phyloP scores from a whole-genome alignment of 192 early-diverging fungal species.

The Neocallimastix lanati region DNA sequence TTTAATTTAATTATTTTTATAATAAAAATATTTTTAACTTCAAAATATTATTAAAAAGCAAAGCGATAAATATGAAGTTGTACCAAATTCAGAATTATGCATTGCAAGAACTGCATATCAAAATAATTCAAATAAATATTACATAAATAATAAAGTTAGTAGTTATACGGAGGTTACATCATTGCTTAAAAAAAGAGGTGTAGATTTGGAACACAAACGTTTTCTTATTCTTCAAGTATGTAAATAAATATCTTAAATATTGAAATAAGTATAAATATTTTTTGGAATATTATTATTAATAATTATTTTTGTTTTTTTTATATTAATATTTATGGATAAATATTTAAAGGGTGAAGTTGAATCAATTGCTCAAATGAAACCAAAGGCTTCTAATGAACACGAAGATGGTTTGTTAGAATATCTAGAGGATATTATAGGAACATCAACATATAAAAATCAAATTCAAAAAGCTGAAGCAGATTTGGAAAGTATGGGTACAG shows the following conservation, averaged over 20 bases:
- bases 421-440: conserved; percentile 97
- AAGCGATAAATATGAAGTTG: background rate
- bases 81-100: conserved; percentile 38
- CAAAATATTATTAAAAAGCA: background rate
- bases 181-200: conserved; percentile 61
- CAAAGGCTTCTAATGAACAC: conserved; percentile 73
- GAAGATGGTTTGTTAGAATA: conserved; percentile 96
- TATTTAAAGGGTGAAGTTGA: conserved; percentile 81
- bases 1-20: no score
- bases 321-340: background rate
- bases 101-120: conserved; percentile 52
- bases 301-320: no score
- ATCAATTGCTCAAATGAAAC: conserved; percentile 92
- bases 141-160: conserved; percentile 43
- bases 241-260: no score
- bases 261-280: no score
- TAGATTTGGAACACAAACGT: conserved; percentile 94
- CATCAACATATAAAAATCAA: conserved; percentile 61
- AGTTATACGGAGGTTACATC: conserved; percentile 68
- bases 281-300: background rate
- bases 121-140: conserved; percentile 58
- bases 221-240: conserved; percentile 89
- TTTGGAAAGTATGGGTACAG: conserved; percentile 60
- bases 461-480: conserved; percentile 52
- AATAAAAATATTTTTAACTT: no score